phyloP scores from a whole-genome alignment of 768 basidiomycete genomes.

The Butyriboletus loyo region DNA sequence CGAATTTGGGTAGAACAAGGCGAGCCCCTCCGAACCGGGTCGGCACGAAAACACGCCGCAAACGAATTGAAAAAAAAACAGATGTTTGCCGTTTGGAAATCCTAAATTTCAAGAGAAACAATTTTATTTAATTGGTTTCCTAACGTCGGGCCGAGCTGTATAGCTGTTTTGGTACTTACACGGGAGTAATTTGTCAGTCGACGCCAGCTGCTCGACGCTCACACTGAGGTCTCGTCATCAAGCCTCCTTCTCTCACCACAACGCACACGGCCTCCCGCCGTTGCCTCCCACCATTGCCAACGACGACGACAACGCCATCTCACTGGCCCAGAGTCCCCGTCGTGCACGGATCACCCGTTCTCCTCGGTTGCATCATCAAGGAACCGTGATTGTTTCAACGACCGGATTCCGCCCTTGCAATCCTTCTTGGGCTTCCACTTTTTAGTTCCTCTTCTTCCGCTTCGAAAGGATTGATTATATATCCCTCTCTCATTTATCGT shows the following conservation, averaged over 20 bases:
- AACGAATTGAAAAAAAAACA: too few relatives aligned
- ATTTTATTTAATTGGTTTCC: neutral
- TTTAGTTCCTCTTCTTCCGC: constrained; percentile 16
- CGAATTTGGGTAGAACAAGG: neutral
- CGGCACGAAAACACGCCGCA: constrained; percentile 1
- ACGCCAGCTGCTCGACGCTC: constrained; percentile 16
- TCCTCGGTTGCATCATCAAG: constrained; percentile 23
- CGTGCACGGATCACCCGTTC: constrained; percentile 22
- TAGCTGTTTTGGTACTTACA: neutral
- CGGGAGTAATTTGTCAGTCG: constrained; percentile 23
- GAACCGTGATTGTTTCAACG: constrained; percentile 29
- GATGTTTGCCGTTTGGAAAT: constrained; percentile 7
- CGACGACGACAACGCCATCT: constrained; percentile 15
- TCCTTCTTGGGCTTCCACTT: constrained; percentile 10
- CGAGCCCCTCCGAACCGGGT: constrained; percentile 10
- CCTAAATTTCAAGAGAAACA: neutral
- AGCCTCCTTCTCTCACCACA: constrained; percentile 20
- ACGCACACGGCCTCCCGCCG: constrained; percentile 12
- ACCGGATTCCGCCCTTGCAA: constrained; percentile 13
- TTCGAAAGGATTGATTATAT: constrained; percentile 19
- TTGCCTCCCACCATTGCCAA: neutral
- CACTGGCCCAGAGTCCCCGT: neutral
- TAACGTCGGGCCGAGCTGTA: constrained; percentile 19
- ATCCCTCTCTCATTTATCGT: constrained; percentile 12
- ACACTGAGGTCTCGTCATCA: constrained; percentile 18